Evolutionary conservation across 2,329 filamentous ascomycete genomes (phyloP).

Genomic region (Pseudogymnoascus sp.): DNA sequence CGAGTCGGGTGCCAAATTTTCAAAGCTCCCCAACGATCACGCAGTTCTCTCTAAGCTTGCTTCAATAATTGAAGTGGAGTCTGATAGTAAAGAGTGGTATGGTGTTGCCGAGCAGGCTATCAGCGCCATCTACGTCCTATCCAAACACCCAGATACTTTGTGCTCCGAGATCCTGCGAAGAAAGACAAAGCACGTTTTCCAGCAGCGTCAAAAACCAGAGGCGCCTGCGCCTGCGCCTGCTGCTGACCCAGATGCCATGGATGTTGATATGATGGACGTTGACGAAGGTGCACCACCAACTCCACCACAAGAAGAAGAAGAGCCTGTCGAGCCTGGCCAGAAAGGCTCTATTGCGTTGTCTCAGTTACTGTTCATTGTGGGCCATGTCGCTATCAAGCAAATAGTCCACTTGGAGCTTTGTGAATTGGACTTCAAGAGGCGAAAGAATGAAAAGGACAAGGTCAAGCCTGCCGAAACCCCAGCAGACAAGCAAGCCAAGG

Average conservation of each 20-base stretch:
- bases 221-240: conserved; percentile 28
- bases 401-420: conserved; percentile 98
- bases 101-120: conserved; percentile 95
- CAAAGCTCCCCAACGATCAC: conserved; percentile 84
- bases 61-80: conserved; percentile 75
- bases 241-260: conserved; percentile 15
- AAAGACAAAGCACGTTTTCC: conserved; percentile 78
- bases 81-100: conserved; percentile 91
- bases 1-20: conserved; percentile 59
- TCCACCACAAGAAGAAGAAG: conserved; percentile 21
- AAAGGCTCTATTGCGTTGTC: conserved; percentile 72
- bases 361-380: conserved; percentile 88
- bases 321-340: conserved; percentile 41
- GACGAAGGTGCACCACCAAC: conserved; percentile 24
- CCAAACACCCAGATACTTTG: conserved; percentile 87
- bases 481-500: conserved; percentile 48
- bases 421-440: conserved; percentile 93
- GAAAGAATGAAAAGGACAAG: conserved; percentile 86
- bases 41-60: conserved; percentile 75
- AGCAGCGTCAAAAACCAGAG: conserved; percentile 20
- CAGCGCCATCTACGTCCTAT: conserved; percentile 86
- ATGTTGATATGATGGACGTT: conserved; percentile 28
- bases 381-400: conserved; percentile 96
- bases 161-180: conserved; percentile 85
- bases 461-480: conserved; percentile 39